Evolutionary conservation across 345 rosid species (phyloP).

Genomic region (Linum usitatissimum): DNA sequence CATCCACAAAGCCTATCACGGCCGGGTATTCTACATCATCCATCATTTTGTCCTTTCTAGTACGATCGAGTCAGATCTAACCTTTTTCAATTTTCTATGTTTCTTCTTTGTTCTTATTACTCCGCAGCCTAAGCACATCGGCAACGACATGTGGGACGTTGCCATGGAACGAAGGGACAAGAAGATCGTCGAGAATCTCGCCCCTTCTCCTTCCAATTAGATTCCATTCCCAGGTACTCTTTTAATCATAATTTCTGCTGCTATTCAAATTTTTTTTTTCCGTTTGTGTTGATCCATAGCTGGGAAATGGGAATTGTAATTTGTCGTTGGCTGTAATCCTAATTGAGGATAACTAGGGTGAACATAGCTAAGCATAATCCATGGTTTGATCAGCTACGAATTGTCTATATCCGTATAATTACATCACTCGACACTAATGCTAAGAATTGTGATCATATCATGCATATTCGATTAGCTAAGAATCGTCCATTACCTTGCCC

Average conservation of each 20-base stretch:
- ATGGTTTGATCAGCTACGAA: no score
- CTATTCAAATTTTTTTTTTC: background rate
- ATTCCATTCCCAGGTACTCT: slow-evolving; percentile 3
- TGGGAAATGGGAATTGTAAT: no score
- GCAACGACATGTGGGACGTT: slow-evolving; percentile 86
- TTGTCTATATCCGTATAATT: no score
- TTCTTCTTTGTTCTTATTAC: no score
- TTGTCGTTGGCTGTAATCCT: no score
- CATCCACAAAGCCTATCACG: slow-evolving; percentile 85
- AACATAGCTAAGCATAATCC: no score
- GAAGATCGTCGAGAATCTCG: slow-evolving; percentile 50
- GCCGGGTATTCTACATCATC: slow-evolving; percentile 38
- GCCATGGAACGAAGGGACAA: slow-evolving; percentile 95
- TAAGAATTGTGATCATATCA: no score
- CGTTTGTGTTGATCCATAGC: no score
- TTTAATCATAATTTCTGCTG: background rate
- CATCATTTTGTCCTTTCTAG: background rate
- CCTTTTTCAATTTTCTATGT: background rate
- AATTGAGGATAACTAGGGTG: no score
- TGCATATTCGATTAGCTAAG: no score
- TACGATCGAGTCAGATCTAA: slow-evolving; percentile 2
- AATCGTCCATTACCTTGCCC: no score
- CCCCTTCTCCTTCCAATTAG: slow-evolving; percentile 37
- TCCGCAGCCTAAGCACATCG: slow-evolving; percentile 43
- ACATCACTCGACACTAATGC: no score